Evolutionary conservation across 257 asterid genomes (phyloP), one percentile per base, ranked within the genome.

Genomic region (Apocynum venetum): DNA sequence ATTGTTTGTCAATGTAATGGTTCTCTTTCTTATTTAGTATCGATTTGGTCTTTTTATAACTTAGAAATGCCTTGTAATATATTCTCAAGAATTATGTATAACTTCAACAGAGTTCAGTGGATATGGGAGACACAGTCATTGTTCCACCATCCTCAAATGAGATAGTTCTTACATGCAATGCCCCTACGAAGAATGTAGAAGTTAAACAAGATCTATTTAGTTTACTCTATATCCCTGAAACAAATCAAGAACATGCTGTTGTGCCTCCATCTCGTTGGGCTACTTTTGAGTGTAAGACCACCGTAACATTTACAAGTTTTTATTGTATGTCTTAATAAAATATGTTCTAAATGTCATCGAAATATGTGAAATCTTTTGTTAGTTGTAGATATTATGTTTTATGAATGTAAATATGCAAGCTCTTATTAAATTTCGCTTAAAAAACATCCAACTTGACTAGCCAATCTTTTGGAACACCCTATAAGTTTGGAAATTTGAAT

Each of bases 221-320:
- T n/a, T n/a, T n/a, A n/a, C n/a, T n/a, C n/a, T n/a, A n/a, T n/a
- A n/a, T n/a, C n/a, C n/a, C n/a, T n/a, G n/a, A n/a, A n/a, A n/a
- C n/a, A n/a, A n/a, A n/a, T n/a, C n/a, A n/a, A n/a, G n/a, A n/a
- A 6, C 38, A 49, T 15, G 67, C 86, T 4, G 87, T 95, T 65
- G 99, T 91, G 64, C 98, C 96, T 84, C 96, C 96, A 48, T 90
- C 97, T 38, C 93, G 94, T 69, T 95, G 98, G 98, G 98, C 98
- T 60, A 91, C 98, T 51, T 95, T 95, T 67, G 98, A 93, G 72
- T 94, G 98, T 93, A 89, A 88, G 98, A 73, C 70, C 75, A 40
- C 69, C 66, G 25, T 43, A 48, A 74, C 63, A 67, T 47, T 51
- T 61, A 14, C 8, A 6, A 57, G 71, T 31, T 70, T 41, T 38